Percentiles rank a stretch among this genome's conserved stretches.
These are phyloP conservation scores for Hypholoma fasciculare DNA, from an alignment of 768 basidiomycete genomes.

Conservation along the genomic window DNA sequence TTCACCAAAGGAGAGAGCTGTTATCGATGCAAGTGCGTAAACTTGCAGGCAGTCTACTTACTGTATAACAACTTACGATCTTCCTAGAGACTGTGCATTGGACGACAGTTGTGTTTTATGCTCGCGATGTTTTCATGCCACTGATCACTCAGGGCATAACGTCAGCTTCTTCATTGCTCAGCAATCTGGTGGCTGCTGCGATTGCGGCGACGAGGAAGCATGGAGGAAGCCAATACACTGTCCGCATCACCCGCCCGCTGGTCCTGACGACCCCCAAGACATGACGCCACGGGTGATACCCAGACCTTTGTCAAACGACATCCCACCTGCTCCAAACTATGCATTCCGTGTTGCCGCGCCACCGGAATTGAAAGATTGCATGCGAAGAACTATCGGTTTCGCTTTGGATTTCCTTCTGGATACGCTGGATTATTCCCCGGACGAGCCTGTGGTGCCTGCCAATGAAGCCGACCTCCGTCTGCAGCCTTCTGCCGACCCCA, in stretches of 20 bases:
- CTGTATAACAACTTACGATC: constrained; percentile 7
- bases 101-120: constrained; percentile 93
- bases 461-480: constrained; percentile 70
- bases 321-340: constrained; percentile 63
- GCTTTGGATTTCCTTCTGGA: constrained; percentile 84
- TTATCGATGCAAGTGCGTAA: constrained; percentile 88
- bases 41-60: constrained; percentile 2
- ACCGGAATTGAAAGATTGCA: constrained; percentile 68
- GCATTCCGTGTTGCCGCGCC: constrained; percentile 58
- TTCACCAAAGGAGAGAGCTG: constrained; percentile 92
- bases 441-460: constrained; percentile 67
- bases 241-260: constrained; percentile 68
- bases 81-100: constrained; percentile 79
- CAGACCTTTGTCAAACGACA: constrained; percentile 44
- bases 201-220: constrained; percentile 90
- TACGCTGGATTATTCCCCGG: constrained; percentile 79
- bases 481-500: constrained; percentile 76
- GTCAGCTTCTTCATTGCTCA: constrained; percentile 92
- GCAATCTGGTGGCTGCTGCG: constrained; percentile 91
- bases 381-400: constrained; percentile 72
- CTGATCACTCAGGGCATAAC: constrained; percentile 86
- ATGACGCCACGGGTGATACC: constrained; percentile 41
- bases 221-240: constrained; percentile 74
- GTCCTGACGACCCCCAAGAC: constrained; percentile 26
- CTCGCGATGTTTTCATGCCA: constrained; percentile 84